Evolutionary conservation across 306 rosid species (phyloP).

Genomic region (Gynostemma pentaphyllum): DNA sequence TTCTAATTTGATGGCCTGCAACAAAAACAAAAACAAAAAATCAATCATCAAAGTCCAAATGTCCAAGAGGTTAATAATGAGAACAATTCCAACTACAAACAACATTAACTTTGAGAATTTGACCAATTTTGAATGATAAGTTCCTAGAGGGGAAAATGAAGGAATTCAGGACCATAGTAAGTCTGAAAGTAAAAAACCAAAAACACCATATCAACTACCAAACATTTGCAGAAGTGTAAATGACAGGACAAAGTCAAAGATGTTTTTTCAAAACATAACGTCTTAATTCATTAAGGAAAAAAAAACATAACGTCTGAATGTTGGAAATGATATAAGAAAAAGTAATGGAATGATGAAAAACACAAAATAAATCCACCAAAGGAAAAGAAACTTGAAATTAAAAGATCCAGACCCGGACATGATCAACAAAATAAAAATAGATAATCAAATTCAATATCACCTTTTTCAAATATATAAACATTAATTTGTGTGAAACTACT

Average conservation of each 20-base stretch:
- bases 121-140: background rate
- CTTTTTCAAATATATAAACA: background rate
- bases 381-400: background rate
- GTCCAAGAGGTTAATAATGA: background rate
- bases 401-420: background rate
- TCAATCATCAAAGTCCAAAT: background rate
- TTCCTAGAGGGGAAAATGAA: background rate
- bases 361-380: background rate
- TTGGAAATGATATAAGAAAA: background rate
- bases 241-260: background rate
- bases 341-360: background rate
- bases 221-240: background rate
- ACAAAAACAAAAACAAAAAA: background rate
- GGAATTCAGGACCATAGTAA: background rate
- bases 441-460: background rate
- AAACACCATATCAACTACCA: background rate
- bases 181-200: constrained; percentile 1
- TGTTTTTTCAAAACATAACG: background rate
- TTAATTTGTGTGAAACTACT: background rate
- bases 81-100: background rate
- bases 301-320: background rate
- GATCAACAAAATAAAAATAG: background rate
- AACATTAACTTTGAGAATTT: background rate
- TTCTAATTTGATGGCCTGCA: background rate
- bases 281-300: background rate